Conservation (phyloP, 106 monocot genomes). For the Dioscorea dumetorum region DNA sequence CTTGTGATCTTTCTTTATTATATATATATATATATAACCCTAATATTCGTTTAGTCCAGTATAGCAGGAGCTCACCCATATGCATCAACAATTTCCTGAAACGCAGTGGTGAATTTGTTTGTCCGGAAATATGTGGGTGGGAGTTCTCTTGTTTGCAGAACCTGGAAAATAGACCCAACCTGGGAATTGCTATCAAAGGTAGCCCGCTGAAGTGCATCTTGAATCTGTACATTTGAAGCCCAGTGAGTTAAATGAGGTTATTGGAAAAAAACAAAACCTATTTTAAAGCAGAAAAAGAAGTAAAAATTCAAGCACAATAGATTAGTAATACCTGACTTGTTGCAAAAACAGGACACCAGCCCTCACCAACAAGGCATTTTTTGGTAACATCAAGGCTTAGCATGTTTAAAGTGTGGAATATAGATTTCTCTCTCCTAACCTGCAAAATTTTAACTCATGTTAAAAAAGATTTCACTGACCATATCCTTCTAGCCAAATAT, state of each 20-base stretch:
- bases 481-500: too few relatives aligned
- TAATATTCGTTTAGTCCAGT: too few relatives aligned
- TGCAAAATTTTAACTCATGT: constrained; percentile 14
- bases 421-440: constrained; percentile 79
- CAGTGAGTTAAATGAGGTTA: not conserved
- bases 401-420: constrained; percentile 98
- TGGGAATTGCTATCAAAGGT: constrained; percentile 91
- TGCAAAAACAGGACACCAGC: constrained; percentile 92
- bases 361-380: constrained; percentile 94
- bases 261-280: not conserved
- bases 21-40: too few relatives aligned
- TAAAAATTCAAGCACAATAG: not conserved
- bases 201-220: constrained; percentile 66
- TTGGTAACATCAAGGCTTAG: constrained; percentile 93
- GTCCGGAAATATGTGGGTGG: constrained; percentile 92
- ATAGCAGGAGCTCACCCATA: constrained; percentile 63
- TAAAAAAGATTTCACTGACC: too few relatives aligned
- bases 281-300: too few relatives aligned
- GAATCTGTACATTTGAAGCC: constrained; percentile 40
- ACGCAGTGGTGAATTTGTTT: constrained; percentile 88
- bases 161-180: constrained; percentile 94
- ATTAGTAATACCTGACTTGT: constrained; percentile 37
- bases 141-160: constrained; percentile 72
- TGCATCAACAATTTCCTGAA: constrained; percentile 99
- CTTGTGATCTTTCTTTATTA: too few relatives aligned